Base-by-base conservation (phyloP, 257 asterid species). In the Solanum virginianum region DNA sequence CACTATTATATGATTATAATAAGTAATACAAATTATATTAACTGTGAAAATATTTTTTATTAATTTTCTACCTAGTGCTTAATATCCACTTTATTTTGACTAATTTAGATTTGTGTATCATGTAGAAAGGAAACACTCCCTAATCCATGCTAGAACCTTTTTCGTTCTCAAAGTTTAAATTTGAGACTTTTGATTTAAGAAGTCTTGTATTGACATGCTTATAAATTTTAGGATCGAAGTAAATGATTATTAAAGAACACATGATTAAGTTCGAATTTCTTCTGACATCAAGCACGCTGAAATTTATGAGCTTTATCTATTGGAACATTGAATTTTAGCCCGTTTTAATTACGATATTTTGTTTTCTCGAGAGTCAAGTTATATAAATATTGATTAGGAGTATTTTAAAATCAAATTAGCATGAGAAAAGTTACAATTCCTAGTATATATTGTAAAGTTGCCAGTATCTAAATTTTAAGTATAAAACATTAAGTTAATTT, bases 111-210 rank as follows among this genome's bases (percentile, higher is more conserved):
- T 2, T 22, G 17, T 10, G 36, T 4, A 7, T 2, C 16, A 62
- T 17, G 9, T 62, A 62, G 24, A 62, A 62, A 1, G 0, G 13
- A 62, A 62, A 11, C 36, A 62, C 36, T 62, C 4, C 1, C 9
- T 20, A 10, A 0, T 1, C 1, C 3, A 0, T 0, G 41, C 14
- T 62, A 62, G 7, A 62, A 5, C 5, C 1, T 11, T 11, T 60
- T 22, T 22, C 0, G 0, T 62, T 11, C 5, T 5, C 4, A 13
- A 1, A 22, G 11, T 1, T 65, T 5, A 7, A 14, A 65, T 65
- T 1, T 18, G 8, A 65, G 1, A 26, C 2, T 65, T 6, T 1
- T 65, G 0, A 26, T 26, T 26, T 0, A 26, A 1, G 3, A 0
- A 62, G 22, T 8, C 17, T 62, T 62, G 4, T 62, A 16, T 62